These are phyloP conservation scores for Phaeosphaeriaceae sp. DNA, from an alignment of 2,329 filamentous ascomycete genomes.

Conservation along the genomic window DNA sequence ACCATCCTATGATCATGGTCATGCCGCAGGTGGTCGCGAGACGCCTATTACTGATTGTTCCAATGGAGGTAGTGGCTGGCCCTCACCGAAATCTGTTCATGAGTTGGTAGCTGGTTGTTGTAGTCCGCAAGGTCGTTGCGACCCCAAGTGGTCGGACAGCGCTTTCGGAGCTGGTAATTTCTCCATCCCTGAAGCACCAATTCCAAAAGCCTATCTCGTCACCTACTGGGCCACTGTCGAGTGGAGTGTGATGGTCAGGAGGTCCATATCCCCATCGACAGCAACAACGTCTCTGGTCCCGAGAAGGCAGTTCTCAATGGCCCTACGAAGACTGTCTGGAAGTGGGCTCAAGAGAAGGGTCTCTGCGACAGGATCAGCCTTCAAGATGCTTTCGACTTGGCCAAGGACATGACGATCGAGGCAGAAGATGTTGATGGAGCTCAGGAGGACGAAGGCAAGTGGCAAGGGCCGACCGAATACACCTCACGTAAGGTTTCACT, in stretches of 20 bases:
- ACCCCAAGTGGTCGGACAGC: too few relatives aligned
- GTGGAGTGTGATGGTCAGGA: constrained; percentile 16
- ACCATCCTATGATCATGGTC: too few relatives aligned
- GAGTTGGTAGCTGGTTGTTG: too few relatives aligned
- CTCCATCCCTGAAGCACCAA: not conserved
- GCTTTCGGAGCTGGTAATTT: not conserved
- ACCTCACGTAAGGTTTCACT: too few relatives aligned
- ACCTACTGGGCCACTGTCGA: constrained; percentile 31
- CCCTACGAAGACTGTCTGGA: constrained; percentile 32
- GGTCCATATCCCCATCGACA: constrained; percentile 25
- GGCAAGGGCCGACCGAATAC: too few relatives aligned
- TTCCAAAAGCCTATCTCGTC: constrained; percentile 12
- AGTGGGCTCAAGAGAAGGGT: constrained; percentile 31
- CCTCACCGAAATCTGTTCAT: too few relatives aligned
- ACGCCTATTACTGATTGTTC: too few relatives aligned
- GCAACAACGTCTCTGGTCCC: constrained; percentile 21
- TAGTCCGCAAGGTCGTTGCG: too few relatives aligned
- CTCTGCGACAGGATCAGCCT: constrained; percentile 25
- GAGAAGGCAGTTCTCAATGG: constrained; percentile 25
- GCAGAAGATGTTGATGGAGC: not conserved
- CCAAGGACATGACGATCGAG: constrained; percentile 17
- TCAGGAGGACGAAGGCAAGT: not conserved
- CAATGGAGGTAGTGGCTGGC: too few relatives aligned
- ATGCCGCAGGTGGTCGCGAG: too few relatives aligned
- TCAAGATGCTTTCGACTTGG: constrained; percentile 32